phyloP scores from a whole-genome alignment of 1,139 yeast species.

The Saccharomyces hybrid region DNA sequence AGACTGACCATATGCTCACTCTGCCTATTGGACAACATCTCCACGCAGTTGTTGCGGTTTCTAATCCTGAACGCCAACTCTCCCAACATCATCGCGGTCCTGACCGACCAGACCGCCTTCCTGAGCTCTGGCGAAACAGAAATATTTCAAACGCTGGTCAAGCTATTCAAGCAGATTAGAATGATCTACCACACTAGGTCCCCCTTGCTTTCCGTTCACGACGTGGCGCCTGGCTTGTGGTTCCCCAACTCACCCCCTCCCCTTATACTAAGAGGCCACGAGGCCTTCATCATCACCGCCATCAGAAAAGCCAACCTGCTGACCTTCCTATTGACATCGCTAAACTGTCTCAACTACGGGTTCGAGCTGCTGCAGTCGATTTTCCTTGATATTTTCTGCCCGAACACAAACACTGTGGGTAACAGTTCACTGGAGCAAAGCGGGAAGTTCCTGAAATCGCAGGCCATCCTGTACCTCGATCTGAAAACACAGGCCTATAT shows the following conservation, averaged over 20 bases:
- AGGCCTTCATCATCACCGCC: conserved; percentile 54
- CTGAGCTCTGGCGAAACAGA: conserved; percentile 47
- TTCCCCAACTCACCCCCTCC: conserved; percentile 56
- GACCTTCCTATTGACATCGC: conserved; percentile 75
- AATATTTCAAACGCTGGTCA: conserved; percentile 63
- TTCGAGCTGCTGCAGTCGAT: conserved; percentile 78
- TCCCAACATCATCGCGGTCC: conserved; percentile 21
- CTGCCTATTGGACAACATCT: conserved; percentile 24
- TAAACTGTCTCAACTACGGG: conserved; percentile 81
- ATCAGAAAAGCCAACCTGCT: conserved; percentile 80
- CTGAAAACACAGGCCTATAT: conserved; percentile 93
- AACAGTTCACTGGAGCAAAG: conserved; percentile 15
- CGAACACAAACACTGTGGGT: conserved; percentile 34
- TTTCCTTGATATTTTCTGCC: conserved; percentile 78
- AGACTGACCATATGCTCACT: conserved; percentile 22
- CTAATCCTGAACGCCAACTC: conserved; percentile 23
- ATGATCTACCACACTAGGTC: conserved; percentile 56
- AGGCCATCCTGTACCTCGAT: conserved; percentile 72
- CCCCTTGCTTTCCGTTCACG: conserved; percentile 49
- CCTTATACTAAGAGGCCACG: conserved; percentile 48
- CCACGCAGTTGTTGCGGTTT: conserved; percentile 27
- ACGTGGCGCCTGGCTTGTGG: conserved; percentile 59
- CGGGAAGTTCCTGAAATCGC: conserved; percentile 63
- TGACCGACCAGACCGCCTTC: conserved; percentile 16
- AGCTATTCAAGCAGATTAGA: conserved; percentile 67